Base-by-base conservation (phyloP, 2,329 filamentous ascomycete genomes). In the Alternaria panax region DNA sequence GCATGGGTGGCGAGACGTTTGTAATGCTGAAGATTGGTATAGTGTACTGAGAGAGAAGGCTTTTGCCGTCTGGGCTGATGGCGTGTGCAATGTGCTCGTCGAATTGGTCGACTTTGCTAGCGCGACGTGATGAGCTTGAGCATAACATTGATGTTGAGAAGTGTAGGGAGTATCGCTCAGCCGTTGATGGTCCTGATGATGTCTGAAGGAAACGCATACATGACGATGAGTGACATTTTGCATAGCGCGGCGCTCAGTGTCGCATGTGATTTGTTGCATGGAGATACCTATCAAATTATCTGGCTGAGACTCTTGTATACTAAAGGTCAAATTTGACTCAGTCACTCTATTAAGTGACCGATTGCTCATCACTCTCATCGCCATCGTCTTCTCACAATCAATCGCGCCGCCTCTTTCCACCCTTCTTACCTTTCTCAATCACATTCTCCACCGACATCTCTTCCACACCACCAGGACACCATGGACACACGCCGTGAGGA, bases 61-160 rank as follows among this genome's bases (percentile, higher is more conserved):
- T 1, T 62, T 60, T 43, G 70, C 73, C 4, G 64, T 69, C 4
- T 78, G 75, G 75, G 70, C 71, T 16, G 72, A 75, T 55, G 72
- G 72, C 1, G 60, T 71, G 18, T 61, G 73, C 38, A 74, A 69
- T 55, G 58, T 78, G 7, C 67, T 78, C 54, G 72, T 76, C 2
- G 71, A 74, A 57, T 43, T 72, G 32, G 54, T 60, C 18, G 55
- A 55, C 36, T 27, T 52, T n/a, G n/a, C 28, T 7, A 51, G 16
- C 22, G 38, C 25, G 22, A 38, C 9, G 24, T 28, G 9, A 14
- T 57, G 11, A 22, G 8, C 6, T 30, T 18, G 32, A 12, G 30
- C 18, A 25, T n/a, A 28, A 16, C 11, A 20, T 41, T 11, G 38
- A 7, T 9, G 12, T 5, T 14, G 24, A 6, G 5, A 24, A 11